Conservation (phyloP, 2,329 filamentous ascomycete genomes). For the Trichoderma sp. region DNA sequence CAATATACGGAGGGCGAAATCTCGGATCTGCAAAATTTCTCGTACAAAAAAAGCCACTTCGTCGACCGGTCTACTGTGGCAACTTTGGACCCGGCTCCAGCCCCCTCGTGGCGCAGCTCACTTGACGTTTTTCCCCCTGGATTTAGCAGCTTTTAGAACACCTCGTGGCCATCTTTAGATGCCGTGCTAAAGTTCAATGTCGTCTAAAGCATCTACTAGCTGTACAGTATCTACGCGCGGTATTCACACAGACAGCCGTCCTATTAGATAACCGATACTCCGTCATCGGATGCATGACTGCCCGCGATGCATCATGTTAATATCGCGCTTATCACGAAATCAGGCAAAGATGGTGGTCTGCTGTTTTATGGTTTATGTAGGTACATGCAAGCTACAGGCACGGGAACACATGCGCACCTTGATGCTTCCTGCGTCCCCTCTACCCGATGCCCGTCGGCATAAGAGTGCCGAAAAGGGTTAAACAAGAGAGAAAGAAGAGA, state of each 20-base stretch:
- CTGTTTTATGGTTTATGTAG: background rate
- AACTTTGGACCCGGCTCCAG: slow-evolving; percentile 12
- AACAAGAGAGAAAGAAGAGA: background rate
- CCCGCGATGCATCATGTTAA: background rate
- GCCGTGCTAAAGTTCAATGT: slow-evolving; percentile 4
- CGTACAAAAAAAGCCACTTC: background rate
- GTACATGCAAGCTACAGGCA: background rate
- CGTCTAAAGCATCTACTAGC: background rate
- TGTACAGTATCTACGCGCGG: background rate
- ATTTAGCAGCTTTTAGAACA: slow-evolving; percentile 1
- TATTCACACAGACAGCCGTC: background rate
- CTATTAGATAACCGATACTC: background rate
- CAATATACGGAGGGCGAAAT: background rate
- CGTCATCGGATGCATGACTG: slow-evolving; percentile 17
- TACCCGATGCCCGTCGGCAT: slow-evolving; percentile 7
- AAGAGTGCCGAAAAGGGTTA: background rate
- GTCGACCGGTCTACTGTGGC: slow-evolving; percentile 5
- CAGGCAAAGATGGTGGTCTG: slow-evolving; percentile 2
- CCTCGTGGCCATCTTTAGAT: slow-evolving; percentile 1
- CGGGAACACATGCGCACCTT: background rate
- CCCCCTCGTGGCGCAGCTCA: slow-evolving; percentile 18
- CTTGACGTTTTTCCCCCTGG: slow-evolving; percentile 12
- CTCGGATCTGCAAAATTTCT: slow-evolving; percentile 15
- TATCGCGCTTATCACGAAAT: background rate
- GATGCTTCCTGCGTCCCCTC: background rate